These are phyloP conservation scores for Vitis hybrid DNA, from an alignment of 177 flowering plant genomes.

Conservation along the genomic window DNA sequence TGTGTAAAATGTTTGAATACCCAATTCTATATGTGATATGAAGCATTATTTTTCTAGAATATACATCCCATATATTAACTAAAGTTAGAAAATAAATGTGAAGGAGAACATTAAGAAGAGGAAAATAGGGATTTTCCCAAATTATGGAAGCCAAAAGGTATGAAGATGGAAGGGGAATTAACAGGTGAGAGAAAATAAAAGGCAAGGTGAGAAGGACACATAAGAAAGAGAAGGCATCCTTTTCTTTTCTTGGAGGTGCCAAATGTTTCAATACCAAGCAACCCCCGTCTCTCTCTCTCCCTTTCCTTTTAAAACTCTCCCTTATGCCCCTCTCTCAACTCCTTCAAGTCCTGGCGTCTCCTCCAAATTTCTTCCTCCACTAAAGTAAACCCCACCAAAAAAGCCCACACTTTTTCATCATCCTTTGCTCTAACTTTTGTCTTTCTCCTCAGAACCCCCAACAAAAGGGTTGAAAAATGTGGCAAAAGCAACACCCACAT, in stretches of 20 bases:
- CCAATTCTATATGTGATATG: no score
- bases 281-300: conserved; percentile 12
- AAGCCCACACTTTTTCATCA: conserved; percentile 8
- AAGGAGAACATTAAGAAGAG: no score
- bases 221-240: conserved; percentile 32
- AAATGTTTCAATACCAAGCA: conserved; percentile 37
- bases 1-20: no score
- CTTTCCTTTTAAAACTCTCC: conserved; percentile 8
- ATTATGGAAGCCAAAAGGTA: neutral
- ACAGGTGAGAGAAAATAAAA: conserved; percentile 8
- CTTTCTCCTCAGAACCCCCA: neutral
- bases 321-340: no score
- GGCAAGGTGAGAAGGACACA: conserved; percentile 11
- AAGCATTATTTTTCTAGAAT: no score
- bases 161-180: neutral
- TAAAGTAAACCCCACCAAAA: conserved; percentile 11
- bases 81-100: no score
- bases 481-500: conserved; percentile 35
- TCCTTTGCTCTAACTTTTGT: neutral
- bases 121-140: no score
- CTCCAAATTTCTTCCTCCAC: conserved; percentile 12
- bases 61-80: no score
- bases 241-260: conserved; percentile 37
- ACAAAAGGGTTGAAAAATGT: conserved; percentile 33
- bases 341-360: neutral